Evolutionary conservation across 352 stramenopile species (phyloP).

Genomic region (Globisporangium parvum): DNA sequence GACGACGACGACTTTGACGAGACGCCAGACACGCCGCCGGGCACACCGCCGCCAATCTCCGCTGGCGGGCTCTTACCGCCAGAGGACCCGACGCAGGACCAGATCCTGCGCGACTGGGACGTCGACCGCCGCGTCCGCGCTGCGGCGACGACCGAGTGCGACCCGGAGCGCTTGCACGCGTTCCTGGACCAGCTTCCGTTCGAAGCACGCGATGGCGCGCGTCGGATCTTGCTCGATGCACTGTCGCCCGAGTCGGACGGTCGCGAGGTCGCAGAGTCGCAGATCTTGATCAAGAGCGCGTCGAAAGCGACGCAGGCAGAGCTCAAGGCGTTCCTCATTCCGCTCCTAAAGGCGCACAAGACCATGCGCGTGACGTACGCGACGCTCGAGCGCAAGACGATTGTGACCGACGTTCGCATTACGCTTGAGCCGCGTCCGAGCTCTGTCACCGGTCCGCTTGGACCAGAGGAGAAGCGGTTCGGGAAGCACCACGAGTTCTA

Average conservation of each 20-base stretch:
- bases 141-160: constrained; percentile 30
- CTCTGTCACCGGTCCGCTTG: constrained; percentile 48
- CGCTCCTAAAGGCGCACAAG: constrained; percentile 66
- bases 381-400: constrained; percentile 60
- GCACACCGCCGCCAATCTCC: constrained; percentile 69
- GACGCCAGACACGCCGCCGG: constrained; percentile 61
- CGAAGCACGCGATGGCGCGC: constrained; percentile 55
- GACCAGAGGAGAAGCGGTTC: constrained; percentile 54
- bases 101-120: constrained; percentile 64
- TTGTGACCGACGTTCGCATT: constrained; percentile 75
- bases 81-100: constrained; percentile 45
- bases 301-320: constrained; percentile 48
- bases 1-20: constrained; percentile 31
- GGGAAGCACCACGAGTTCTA: constrained; percentile 65
- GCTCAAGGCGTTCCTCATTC: constrained; percentile 53
- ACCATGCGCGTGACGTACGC: constrained; percentile 61
- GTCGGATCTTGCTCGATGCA: constrained; percentile 51
- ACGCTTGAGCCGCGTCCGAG: constrained; percentile 66
- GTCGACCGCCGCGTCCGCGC: constrained; percentile 55
- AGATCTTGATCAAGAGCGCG: constrained; percentile 61
- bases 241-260: constrained; percentile 34
- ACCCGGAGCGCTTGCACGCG: constrained; percentile 32
- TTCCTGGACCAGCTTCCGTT: constrained; percentile 66
- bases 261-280: constrained; percentile 44
- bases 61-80: constrained; percentile 38